phyloP scores from a whole-genome alignment of 1,284 basidiomycete genomes.

The Ustilago crameri region DNA sequence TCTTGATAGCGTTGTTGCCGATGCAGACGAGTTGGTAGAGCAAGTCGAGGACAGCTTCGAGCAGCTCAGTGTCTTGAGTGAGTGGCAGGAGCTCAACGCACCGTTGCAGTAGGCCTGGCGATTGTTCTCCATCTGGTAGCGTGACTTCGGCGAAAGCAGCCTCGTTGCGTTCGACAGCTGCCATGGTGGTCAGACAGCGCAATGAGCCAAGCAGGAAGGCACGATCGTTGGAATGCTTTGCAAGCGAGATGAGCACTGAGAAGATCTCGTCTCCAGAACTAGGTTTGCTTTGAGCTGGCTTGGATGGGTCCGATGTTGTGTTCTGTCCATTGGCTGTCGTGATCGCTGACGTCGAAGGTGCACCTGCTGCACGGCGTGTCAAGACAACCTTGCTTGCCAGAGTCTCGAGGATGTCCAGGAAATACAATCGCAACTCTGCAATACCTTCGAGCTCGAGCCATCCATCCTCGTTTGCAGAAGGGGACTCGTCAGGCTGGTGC shows the following conservation, averaged over 20 bases:
- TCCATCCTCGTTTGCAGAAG: slow-evolving; percentile 24
- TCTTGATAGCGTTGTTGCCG: slow-evolving; percentile 56
- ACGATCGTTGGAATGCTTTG: slow-evolving; percentile 56
- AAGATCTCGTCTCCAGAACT: slow-evolving; percentile 51
- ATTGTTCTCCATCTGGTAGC: slow-evolving; percentile 25
- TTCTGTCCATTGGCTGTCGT: slow-evolving; percentile 1
- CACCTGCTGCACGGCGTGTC: slow-evolving; percentile 40
- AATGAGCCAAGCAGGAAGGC: slow-evolving; percentile 57
- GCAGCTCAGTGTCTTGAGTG: slow-evolving; percentile 58
- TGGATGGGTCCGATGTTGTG: neutral
- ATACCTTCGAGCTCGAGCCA: slow-evolving; percentile 57
- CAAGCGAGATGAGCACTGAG: slow-evolving; percentile 42
- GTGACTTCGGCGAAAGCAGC: slow-evolving; percentile 50
- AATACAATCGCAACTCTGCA: slow-evolving; percentile 58
- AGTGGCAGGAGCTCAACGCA: slow-evolving; percentile 61
- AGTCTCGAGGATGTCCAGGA: slow-evolving; percentile 62
- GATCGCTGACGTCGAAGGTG: neutral
- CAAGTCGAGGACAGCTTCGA: slow-evolving; percentile 60
- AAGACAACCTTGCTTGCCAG: slow-evolving; percentile 39
- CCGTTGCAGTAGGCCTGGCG: slow-evolving; percentile 51
- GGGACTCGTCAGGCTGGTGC: neutral
- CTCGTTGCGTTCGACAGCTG: slow-evolving; percentile 55
- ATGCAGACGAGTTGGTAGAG: slow-evolving; percentile 61
- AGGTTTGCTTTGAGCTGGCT: slow-evolving; percentile 1
- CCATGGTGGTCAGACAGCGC: slow-evolving; percentile 56